Evolutionary conservation across 78 protist species (phyloP), one percentile per base, ranked within the genome.

Genomic region (Abeoforma whisleri): DNA sequence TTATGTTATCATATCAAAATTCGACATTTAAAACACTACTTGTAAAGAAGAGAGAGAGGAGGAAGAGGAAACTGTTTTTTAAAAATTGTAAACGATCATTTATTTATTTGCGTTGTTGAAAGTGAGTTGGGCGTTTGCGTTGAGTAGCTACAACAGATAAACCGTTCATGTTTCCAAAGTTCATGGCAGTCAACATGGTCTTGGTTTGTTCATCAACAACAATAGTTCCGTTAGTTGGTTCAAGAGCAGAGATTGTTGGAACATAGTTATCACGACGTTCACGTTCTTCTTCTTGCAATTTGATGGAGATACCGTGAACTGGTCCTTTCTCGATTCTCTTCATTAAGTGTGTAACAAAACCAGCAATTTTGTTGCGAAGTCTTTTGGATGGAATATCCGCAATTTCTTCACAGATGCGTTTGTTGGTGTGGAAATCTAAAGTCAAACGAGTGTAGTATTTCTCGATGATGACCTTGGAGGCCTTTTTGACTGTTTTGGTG

Each of bases 271-370:
- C 97, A 68, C 97, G 91, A 84, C 98, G 94, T 96, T 99, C 99
- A 79, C 99, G 97, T 93, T 99, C 99, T 92, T 97, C 99, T 93
- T 99, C 99, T 89, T 95, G 99, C 12, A 97, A 94, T 91, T 94
- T 93, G 82, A 95, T 91, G 71, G 97, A 95, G 76, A 97, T 94
- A 37, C 99, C 98, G 57, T 97, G 98, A 68, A 97, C 99, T 71
- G 99, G 99, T 1, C 99, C 99, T 32, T 86, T 77, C 88, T 89
- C 92, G 57, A 97, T 94, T 83, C 99, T 95, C 93, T 90, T 92
- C 99, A 98, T 97, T 88, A 98, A 83, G 93, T 96, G 98, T 30
- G 99, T 97, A 73, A 89, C 81, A 94, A 89, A 97, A 68, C 99
- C 99, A 68, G 99, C 99, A 72, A 97, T 96, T 94, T 97, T 94